Evolutionary conservation across 2,329 filamentous ascomycete species (phyloP).

Genomic region (Colletotrichum sp.): DNA sequence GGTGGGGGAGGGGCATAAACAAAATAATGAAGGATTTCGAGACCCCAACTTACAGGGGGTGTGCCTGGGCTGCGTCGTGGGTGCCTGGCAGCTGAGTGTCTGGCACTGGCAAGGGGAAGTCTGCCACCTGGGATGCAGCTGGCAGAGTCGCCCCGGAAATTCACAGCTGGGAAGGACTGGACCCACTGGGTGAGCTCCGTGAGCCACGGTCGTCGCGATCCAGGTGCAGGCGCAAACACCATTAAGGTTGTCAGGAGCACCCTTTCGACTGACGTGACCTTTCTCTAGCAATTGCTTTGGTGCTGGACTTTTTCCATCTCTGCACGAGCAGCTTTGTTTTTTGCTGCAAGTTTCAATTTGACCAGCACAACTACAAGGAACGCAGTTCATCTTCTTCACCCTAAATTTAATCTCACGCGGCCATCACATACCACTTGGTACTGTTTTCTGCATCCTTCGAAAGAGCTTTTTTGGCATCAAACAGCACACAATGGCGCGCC

Average conservation of each 20-base stretch:
- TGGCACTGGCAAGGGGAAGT: not conserved
- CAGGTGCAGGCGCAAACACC: constrained; percentile 22
- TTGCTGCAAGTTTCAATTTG: not conserved
- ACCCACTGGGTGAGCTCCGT: constrained; percentile 12
- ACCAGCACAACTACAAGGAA: not conserved
- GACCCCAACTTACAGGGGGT: constrained; percentile 10
- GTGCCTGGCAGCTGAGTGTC: constrained; percentile 2
- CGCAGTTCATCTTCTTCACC: not conserved
- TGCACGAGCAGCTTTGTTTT: not conserved
- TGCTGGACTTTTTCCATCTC: not conserved
- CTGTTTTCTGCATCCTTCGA: constrained; percentile 1
- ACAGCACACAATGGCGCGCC: constrained; percentile 7
- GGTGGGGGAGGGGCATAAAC: constrained; percentile 20
- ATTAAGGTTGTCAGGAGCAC: constrained; percentile 6
- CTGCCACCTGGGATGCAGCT: not conserved
- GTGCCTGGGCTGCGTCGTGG: constrained; percentile 1
- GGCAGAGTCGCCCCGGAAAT: not conserved
- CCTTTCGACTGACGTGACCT: not conserved
- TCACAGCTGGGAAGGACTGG: not conserved
- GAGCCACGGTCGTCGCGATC: constrained; percentile 18
- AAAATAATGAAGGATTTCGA: constrained; percentile 17
- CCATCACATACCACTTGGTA: not conserved
- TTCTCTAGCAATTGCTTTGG: not conserved
- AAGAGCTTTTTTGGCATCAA: not conserved
- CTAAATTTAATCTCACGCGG: not conserved